These are phyloP conservation scores for Jatropha curcas DNA, from an alignment of 345 rosid species.

Conservation along the genomic window DNA sequence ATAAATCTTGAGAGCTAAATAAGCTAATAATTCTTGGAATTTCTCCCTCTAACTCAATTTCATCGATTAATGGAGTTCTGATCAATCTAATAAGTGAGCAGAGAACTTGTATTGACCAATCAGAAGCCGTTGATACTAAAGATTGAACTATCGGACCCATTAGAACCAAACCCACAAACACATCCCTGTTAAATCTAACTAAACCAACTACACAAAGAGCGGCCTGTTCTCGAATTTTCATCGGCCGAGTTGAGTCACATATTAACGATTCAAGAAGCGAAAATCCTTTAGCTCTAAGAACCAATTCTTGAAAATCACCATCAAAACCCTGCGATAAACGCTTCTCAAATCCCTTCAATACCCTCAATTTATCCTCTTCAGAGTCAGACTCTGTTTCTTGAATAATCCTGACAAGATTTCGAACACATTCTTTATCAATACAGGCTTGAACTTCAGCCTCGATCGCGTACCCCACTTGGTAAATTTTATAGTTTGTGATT, in stretches of 20 bases:
- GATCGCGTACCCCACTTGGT: slow-evolving; percentile 31
- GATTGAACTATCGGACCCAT: slow-evolving; percentile 51
- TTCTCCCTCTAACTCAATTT: slow-evolving; percentile 43
- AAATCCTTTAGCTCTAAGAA: slow-evolving; percentile 47
- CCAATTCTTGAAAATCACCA: slow-evolving; percentile 48
- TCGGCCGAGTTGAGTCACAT: slow-evolving; percentile 32
- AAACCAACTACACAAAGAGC: slow-evolving; percentile 39
- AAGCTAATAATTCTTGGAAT: slow-evolving; percentile 41
- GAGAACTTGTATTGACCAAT: slow-evolving; percentile 39
- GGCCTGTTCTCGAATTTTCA: slow-evolving; percentile 31
- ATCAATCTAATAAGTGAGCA: slow-evolving; percentile 39
- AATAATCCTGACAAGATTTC: slow-evolving; percentile 31
- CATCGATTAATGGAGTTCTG: slow-evolving; percentile 52
- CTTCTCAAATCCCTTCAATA: slow-evolving; percentile 39
- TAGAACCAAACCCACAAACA: slow-evolving; percentile 58
- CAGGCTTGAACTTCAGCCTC: slow-evolving; percentile 38
- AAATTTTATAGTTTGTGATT: slow-evolving; percentile 40
- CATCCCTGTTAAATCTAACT: slow-evolving; percentile 52
- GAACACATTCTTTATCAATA: slow-evolving; percentile 35
- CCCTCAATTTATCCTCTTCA: slow-evolving; percentile 38
- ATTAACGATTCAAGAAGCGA: slow-evolving; percentile 39
- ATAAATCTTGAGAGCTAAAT: slow-evolving; percentile 28
- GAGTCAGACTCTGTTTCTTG: slow-evolving; percentile 14
- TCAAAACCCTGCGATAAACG: slow-evolving; percentile 50
- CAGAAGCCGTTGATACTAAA: slow-evolving; percentile 41